A percentile compares a stretch with the other conserved stretches of the same genome.
Conservation (phyloP, 1,284 basidiomycete genomes). For the Papiliotrema terrestris region DNA sequence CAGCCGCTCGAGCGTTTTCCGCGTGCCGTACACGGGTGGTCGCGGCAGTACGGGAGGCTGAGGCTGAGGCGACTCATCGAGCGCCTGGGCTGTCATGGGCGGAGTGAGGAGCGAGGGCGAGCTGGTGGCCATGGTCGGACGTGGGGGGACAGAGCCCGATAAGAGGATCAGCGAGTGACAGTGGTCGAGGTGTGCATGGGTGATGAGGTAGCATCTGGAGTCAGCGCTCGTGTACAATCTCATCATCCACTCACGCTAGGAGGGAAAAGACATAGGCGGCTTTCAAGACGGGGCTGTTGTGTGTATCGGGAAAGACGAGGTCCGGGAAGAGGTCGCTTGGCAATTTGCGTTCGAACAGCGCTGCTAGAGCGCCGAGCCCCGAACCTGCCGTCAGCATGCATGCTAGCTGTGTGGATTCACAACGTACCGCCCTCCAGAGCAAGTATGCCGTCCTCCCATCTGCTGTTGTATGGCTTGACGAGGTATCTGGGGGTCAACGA, state of each 20-base stretch:
- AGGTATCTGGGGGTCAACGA: slow-evolving; percentile 31
- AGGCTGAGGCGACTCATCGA: not conserved
- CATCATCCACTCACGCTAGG: slow-evolving; percentile 32
- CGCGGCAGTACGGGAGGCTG: slow-evolving; percentile 8
- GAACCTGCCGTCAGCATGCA: slow-evolving; percentile 26
- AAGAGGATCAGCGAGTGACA: slow-evolving; percentile 42
- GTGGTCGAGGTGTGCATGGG: slow-evolving; percentile 49
- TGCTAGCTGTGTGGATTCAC: not conserved
- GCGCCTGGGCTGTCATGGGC: not conserved
- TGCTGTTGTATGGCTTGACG: slow-evolving; percentile 32
- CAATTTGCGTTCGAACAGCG: slow-evolving; percentile 15
- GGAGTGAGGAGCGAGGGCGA: slow-evolving; percentile 9
- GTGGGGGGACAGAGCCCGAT: slow-evolving; percentile 41
- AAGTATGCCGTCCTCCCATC: slow-evolving; percentile 46
- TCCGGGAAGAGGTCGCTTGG: slow-evolving; percentile 29
- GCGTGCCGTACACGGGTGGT: slow-evolving; percentile 39
- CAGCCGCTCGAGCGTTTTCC: slow-evolving; percentile 35
- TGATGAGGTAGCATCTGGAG: slow-evolving; percentile 46
- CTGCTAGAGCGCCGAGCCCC: slow-evolving; percentile 42
- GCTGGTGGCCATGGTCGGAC: slow-evolving; percentile 4
- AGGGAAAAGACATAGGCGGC: slow-evolving; percentile 46
- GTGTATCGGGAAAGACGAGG: slow-evolving; percentile 29
- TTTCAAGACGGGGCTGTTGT: slow-evolving; percentile 40
- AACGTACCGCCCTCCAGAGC: slow-evolving; percentile 47
- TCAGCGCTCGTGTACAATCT: not conserved